Evolutionary conservation across 1,139 yeast species (phyloP).

Genomic region (Blastobotrys proliferans): DNA sequence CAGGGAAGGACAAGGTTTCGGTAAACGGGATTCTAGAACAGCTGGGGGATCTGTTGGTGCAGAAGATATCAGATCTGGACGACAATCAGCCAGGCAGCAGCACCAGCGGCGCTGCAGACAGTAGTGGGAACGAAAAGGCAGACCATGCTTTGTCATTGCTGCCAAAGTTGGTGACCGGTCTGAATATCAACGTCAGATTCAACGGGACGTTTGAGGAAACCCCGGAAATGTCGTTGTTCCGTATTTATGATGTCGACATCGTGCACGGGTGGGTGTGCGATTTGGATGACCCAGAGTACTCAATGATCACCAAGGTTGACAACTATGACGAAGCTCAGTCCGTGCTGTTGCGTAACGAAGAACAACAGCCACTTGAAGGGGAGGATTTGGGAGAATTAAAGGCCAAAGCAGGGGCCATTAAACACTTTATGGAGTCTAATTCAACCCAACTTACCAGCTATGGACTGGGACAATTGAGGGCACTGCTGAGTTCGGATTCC

Average conservation of each 20-base stretch:
- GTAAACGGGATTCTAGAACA: slow-evolving; percentile 31
- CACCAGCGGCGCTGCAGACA: slow-evolving; percentile 6
- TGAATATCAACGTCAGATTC: slow-evolving; percentile 69
- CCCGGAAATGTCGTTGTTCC: slow-evolving; percentile 43
- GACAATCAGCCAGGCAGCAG: not conserved
- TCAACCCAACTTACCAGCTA: slow-evolving; percentile 66
- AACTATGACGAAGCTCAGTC: slow-evolving; percentile 48
- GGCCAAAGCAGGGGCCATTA: slow-evolving; percentile 21
- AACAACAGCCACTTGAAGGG: slow-evolving; percentile 9
- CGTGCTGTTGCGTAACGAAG: slow-evolving; percentile 27
- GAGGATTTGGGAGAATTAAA: slow-evolving; percentile 16
- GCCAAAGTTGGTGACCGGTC: slow-evolving; percentile 68
- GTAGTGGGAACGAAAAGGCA: slow-evolving; percentile 10
- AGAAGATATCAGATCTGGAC: slow-evolving; percentile 27
- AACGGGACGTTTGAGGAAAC: slow-evolving; percentile 57
- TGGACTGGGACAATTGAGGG: slow-evolving; percentile 49
- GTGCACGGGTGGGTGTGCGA: slow-evolving; percentile 51
- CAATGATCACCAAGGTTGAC: slow-evolving; percentile 33
- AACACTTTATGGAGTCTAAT: slow-evolving; percentile 47
- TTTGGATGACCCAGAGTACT: slow-evolving; percentile 34
- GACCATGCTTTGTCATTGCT: slow-evolving; percentile 46
- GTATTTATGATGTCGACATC: slow-evolving; percentile 43
- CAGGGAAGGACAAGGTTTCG: slow-evolving; percentile 24
- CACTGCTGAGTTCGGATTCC: slow-evolving; percentile 44
- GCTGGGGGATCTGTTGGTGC: slow-evolving; percentile 39